These are phyloP conservation scores for Suillus occidentalis DNA, from an alignment of 768 basidiomycete genomes.

Conservation along the genomic window DNA sequence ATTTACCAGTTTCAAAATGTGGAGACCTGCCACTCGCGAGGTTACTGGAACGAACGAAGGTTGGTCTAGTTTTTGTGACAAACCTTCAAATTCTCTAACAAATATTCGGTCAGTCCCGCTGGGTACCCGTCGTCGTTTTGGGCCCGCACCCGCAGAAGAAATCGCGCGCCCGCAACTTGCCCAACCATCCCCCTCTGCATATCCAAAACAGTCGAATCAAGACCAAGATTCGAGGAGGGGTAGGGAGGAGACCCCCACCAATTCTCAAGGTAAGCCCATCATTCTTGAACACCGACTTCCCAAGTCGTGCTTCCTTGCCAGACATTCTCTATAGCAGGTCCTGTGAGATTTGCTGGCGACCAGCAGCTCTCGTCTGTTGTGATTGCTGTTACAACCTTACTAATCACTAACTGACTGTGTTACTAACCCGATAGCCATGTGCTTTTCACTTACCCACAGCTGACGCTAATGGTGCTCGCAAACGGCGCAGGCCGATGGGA, in stretches of 20 bases:
- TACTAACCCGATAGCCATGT: slow-evolving; percentile 57
- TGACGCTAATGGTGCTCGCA: slow-evolving; percentile 85
- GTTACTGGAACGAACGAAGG: slow-evolving; percentile 94
- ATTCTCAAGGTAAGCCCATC: slow-evolving; percentile 71
- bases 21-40: slow-evolving; percentile 86
- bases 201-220: slow-evolving; percentile 64
- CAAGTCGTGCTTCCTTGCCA: slow-evolving; percentile 36
- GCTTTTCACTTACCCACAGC: slow-evolving; percentile 53
- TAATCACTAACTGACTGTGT: slow-evolving; percentile 35
- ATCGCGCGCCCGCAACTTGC: slow-evolving; percentile 80
- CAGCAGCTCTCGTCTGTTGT: slow-evolving; percentile 5
- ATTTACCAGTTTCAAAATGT: slow-evolving; percentile 51
- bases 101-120: slow-evolving; percentile 60
- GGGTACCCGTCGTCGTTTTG: slow-evolving; percentile 87
- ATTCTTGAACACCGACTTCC: slow-evolving; percentile 36
- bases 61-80: slow-evolving; percentile 35
- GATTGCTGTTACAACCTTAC: slow-evolving; percentile 28
- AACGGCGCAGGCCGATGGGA: slow-evolving; percentile 96
- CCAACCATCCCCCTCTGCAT: slow-evolving; percentile 84
- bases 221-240: slow-evolving; percentile 61
- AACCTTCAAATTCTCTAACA: slow-evolving; percentile 14
- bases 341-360: slow-evolving; percentile 5
- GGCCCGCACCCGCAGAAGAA: slow-evolving; percentile 83
- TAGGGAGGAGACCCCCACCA: slow-evolving; percentile 69
- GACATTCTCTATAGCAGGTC: slow-evolving; percentile 8